Base-by-base conservation (phyloP, 140 eudicot species). In the Cichorium intybus region DNA sequence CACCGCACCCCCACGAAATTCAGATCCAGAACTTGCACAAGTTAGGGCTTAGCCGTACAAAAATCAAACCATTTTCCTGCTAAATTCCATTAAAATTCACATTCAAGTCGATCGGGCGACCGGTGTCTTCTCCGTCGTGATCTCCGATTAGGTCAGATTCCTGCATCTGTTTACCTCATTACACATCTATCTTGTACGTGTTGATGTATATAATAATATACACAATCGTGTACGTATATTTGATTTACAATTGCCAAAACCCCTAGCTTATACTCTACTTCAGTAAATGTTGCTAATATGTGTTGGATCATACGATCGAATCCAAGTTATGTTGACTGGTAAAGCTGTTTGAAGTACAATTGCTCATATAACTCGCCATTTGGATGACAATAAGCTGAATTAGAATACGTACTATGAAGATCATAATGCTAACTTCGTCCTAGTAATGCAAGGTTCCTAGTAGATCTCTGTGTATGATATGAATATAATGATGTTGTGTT, bases 191-290 rank as follows among this genome's bases (percentile, higher is more conserved):
- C 45, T 56, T 8, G 16, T 56, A 1, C 62, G 62, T 16, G 24
- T 56, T 56, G 11, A 26, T 56, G 24, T 27, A 35, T 56, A 16
- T 2, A 56, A 16, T 2, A 56, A 27, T 6, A 56, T n/a, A 28
- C 15, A 16, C 22, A 27, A 56, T 56, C 24, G 41, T 56, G 23
- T 54, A 24, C 21, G 17, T 16, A 28, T 29, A 28, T 56, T 56
- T 28, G 24, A 56, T 56, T 56, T 28, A n/a, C 24, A 56, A 27
- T 56, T 28, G 16, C 35, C 43, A 8, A 56, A 56, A 56, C 34
- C 62, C 62, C 62, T 56, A 56, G 62, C 35, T 15, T 28, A 35
- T 56, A 56, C 62, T 56, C 62, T 56, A 56, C 62, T 56, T 56
- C 41, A 56, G 62, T 56, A 3, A 56, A 56, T 56, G 34, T 56